These are phyloP conservation scores for Coemansia sp. DNA, from an alignment of 192 early-diverging fungal species.

Conservation along the genomic window DNA sequence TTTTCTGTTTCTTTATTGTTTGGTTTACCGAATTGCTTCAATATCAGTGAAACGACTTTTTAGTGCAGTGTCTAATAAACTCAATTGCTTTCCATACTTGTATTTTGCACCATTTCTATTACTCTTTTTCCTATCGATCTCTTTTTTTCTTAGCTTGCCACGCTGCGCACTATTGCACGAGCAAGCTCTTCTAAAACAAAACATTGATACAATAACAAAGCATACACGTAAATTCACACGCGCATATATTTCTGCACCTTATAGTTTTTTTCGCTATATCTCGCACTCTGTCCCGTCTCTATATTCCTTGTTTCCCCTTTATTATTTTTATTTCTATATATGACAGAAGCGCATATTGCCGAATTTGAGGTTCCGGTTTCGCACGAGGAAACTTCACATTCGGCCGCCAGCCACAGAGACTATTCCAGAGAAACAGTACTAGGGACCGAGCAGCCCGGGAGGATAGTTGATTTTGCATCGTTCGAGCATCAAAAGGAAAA, in stretches of 20 bases:
- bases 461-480: conserved; percentile 41
- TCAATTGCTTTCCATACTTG: no score
- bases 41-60: no score
- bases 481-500: conserved; percentile 80
- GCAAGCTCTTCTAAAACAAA: no score
- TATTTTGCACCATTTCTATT: no score
- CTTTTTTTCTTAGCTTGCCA: not conserved
- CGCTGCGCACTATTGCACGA: no score
- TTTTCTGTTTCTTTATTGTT: no score
- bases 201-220: no score
- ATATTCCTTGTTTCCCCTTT: not conserved
- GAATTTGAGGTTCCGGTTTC: conserved; percentile 4
- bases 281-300: not conserved
- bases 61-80: no score
- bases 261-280: not conserved
- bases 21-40: no score
- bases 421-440: not conserved
- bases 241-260: no score
- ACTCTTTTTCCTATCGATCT: not conserved
- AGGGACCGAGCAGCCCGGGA: conserved; percentile 1
- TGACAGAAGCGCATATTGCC: conserved; percentile 8
- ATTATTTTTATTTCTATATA: conserved; percentile 1
- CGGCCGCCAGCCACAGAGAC: not conserved
- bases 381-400: not conserved
- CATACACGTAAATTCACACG: no score